Conservation (phyloP, 208 protist genomes). For the Trypanosoma theileri region DNA sequence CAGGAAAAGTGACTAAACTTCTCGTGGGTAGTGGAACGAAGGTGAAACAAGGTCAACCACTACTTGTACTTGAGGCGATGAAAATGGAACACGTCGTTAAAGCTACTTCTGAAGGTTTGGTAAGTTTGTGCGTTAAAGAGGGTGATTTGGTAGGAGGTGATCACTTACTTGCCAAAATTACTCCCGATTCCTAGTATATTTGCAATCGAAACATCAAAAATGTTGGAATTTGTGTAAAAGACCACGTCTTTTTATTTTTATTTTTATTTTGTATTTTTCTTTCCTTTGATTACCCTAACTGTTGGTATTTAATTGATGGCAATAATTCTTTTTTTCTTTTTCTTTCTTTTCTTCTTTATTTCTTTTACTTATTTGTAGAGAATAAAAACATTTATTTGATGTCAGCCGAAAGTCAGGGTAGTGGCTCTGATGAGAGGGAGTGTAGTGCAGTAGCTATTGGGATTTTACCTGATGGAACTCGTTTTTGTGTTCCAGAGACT, state of each 20-base stretch:
- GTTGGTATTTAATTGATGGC: constrained; percentile 6
- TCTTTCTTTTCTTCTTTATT: constrained; percentile 5
- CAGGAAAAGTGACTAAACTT: constrained; percentile 90
- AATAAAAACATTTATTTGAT: neutral
- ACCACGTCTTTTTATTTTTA: constrained; percentile 14
- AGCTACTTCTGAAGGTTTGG: constrained; percentile 45
- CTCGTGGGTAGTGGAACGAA: constrained; percentile 67
- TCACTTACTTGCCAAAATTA: constrained; percentile 34
- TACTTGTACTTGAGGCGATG: constrained; percentile 95
- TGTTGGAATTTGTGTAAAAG: neutral
- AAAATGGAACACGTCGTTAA: constrained; percentile 94
- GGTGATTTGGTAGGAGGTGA: constrained; percentile 41
- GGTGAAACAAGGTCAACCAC: constrained; percentile 80
- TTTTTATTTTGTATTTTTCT: constrained; percentile 2
- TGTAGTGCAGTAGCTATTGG: constrained; percentile 23
- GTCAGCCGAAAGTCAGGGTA: neutral
- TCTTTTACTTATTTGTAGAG: neutral
- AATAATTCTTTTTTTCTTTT: constrained; percentile 3
- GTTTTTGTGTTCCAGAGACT: constrained; percentile 66
- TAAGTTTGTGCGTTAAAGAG: constrained; percentile 47
- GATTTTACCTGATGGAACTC: constrained; percentile 47
- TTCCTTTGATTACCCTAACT: neutral
- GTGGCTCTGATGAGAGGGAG: neutral
- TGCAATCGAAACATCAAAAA: neutral
- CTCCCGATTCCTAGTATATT: neutral